Percentiles rank a stretch among this genome's conserved stretches.
phyloP scores from a whole-genome alignment of 2,329 filamentous ascomycete species.

The Talaromyces funiculosus region DNA sequence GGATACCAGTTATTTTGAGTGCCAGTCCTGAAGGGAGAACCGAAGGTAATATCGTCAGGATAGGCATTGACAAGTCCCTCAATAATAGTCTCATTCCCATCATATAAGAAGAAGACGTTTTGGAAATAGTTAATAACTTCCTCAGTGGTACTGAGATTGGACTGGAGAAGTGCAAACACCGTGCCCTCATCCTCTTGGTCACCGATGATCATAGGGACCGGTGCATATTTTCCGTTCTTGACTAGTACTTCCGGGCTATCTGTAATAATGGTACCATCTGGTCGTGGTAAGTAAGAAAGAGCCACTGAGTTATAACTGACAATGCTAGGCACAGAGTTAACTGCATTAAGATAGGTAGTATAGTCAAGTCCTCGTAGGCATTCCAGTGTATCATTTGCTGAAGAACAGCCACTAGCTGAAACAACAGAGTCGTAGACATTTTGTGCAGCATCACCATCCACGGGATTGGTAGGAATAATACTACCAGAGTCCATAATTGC shows the following conservation, averaged over 20 bases:
- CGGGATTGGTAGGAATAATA: slow-evolving; percentile 55
- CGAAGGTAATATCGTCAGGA: slow-evolving; percentile 49
- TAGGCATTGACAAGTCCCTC: slow-evolving; percentile 58
- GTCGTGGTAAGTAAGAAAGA: slow-evolving; percentile 62
- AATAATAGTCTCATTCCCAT: slow-evolving; percentile 49
- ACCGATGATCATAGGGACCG: slow-evolving; percentile 61
- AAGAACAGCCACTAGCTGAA: slow-evolving; percentile 41
- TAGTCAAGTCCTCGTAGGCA: slow-evolving; percentile 47
- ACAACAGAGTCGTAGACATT: slow-evolving; percentile 47
- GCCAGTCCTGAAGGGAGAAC: slow-evolving; percentile 67
- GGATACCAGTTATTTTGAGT: slow-evolving; percentile 67
- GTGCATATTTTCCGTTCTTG: slow-evolving; percentile 49
- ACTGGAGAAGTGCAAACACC: slow-evolving; percentile 65
- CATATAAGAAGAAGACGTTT: slow-evolving; percentile 51
- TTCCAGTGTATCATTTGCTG: slow-evolving; percentile 37
- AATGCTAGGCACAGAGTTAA: slow-evolving; percentile 64
- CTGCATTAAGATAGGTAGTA: slow-evolving; percentile 52
- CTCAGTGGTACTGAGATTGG: slow-evolving; percentile 58
- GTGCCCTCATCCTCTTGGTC: slow-evolving; percentile 79
- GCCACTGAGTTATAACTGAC: slow-evolving; percentile 63
- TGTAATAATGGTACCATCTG: slow-evolving; percentile 62
- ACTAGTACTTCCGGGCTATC: slow-evolving; percentile 58
- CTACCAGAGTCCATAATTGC: slow-evolving; percentile 74
- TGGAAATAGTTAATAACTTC: slow-evolving; percentile 59
- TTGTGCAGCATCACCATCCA: slow-evolving; percentile 63